These are phyloP conservation scores for Alternaria gaisen DNA, from an alignment of 2,329 filamentous ascomycete genomes.

Conservation along the genomic window DNA sequence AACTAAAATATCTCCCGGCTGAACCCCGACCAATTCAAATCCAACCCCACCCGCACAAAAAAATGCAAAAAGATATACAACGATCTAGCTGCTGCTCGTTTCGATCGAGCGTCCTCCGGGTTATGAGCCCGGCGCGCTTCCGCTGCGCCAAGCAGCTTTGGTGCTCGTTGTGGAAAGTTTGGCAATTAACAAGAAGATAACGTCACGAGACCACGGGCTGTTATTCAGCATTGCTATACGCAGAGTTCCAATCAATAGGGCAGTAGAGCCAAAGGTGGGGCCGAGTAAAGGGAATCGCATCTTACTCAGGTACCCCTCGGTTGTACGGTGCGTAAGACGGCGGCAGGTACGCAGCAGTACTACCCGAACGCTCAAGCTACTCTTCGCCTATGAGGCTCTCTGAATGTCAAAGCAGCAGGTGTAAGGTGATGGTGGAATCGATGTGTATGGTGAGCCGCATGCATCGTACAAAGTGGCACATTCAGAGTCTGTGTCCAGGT, in stretches of 20 bases:
- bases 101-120: constrained; percentile 47
- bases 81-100: constrained; percentile 3
- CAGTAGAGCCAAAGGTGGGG: not conserved
- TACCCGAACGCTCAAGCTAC: not conserved
- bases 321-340: constrained; percentile 1
- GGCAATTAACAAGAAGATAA: not conserved
- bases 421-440: not conserved
- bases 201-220: not conserved
- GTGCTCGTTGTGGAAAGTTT: not conserved
- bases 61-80: no score
- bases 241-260: not conserved
- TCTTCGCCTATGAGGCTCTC: not conserved
- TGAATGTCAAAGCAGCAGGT: not conserved
- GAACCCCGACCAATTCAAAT: no score
- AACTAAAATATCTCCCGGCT: no score
- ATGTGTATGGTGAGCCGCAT: not conserved
- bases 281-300: not conserved
- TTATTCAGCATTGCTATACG: not conserved
- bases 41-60: no score
- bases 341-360: not conserved
- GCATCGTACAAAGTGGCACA: not conserved
- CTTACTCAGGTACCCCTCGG: constrained; percentile 6
- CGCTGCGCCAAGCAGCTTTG: constrained; percentile 48
- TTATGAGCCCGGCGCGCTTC: constrained; percentile 52
- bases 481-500: not conserved